Conservation (phyloP, 768 basidiomycete species). For the Lyophyllum semitale region DNA sequence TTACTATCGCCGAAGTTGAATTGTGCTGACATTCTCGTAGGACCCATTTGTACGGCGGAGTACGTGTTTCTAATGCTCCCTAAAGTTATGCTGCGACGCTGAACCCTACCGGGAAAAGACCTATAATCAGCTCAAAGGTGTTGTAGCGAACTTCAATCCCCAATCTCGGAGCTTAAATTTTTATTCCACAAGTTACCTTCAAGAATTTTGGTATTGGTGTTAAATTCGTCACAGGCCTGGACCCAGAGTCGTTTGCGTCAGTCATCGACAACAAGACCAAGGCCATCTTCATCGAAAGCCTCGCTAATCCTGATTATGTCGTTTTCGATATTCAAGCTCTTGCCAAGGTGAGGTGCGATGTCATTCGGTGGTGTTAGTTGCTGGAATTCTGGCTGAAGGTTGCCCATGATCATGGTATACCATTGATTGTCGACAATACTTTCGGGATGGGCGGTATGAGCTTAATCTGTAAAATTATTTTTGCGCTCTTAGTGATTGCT, state of each 20-base stretch:
- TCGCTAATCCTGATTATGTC: constrained; percentile 78
- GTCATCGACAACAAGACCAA: constrained; percentile 81
- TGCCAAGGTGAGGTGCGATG: constrained; percentile 51
- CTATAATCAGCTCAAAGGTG: constrained; percentile 73
- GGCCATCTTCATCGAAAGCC: constrained; percentile 73
- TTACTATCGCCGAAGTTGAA: neutral
- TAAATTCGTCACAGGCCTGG: constrained; percentile 60
- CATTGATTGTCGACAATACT: constrained; percentile 81
- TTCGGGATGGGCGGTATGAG: constrained; percentile 67
- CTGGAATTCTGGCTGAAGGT: constrained; percentile 37
- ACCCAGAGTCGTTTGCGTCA: constrained; percentile 58
- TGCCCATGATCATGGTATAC: constrained; percentile 72
- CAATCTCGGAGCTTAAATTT: constrained; percentile 12
- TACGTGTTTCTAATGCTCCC: constrained; percentile 31
- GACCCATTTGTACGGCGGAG: constrained; percentile 69
- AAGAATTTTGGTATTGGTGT: constrained; percentile 67
- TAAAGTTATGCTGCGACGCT: neutral
- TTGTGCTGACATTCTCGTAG: constrained; percentile 27
- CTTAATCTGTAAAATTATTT: neutral
- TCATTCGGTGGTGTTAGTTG: neutral
- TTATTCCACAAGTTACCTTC: constrained; percentile 49
- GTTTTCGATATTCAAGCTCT: constrained; percentile 69
- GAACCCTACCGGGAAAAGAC: constrained; percentile 38
- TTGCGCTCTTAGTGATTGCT: constrained; percentile 14
- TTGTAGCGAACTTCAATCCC: neutral